Evolutionary conservation across 768 basidiomycete genomes (phyloP), one percentile per base, ranked within the genome.

Genomic region (Tylopilus intermedius): DNA sequence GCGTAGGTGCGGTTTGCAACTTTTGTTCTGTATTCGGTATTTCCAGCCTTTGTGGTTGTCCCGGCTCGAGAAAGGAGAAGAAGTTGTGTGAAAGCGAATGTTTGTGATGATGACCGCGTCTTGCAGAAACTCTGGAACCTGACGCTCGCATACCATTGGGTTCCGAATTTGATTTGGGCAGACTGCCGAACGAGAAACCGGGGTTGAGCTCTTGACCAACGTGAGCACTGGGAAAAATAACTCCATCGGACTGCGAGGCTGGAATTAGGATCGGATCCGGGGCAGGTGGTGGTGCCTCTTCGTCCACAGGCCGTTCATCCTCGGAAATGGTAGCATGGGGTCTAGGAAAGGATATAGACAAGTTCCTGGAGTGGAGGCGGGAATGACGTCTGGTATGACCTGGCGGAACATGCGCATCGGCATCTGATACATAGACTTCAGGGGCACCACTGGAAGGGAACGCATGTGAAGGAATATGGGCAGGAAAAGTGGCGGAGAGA

Each of bases 41-140:
- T 26, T 54, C 35, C 13, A 57, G 32, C 2, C 38, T 35, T 9
- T 24, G 49, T 9, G 18, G 39, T 42, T 54, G 58, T 8, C 82
- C 83, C 1, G 92, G 92, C 59, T 94, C 92, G 40, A 97, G 84
- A 65, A 96, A 96, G 0, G 92, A 93, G 71, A 95, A 95, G 71
- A 96, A 94, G 62, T 90, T 92, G 67, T 96, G 93, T 0, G 93
- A 95, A 10, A 94, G 69, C 0, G 92, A 95, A 68, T 95, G 94
- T 68, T 93, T 92, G 63, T 95, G 94, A 69, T 96, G 87, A 62
- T 92, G 90, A 0, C 90, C 90, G 38, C 87, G 65, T 64, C 60
- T 58, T 56, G 61, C 26, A 56, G 71, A 45, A 61, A 74, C 53
- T 57, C 67, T 50, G 33, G 57, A 38, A 53, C 44, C 15, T 5